Evolutionary conservation across 1,284 basidiomycete species (phyloP).

Genomic region (Cutaneotrichosporon daszewskae): DNA sequence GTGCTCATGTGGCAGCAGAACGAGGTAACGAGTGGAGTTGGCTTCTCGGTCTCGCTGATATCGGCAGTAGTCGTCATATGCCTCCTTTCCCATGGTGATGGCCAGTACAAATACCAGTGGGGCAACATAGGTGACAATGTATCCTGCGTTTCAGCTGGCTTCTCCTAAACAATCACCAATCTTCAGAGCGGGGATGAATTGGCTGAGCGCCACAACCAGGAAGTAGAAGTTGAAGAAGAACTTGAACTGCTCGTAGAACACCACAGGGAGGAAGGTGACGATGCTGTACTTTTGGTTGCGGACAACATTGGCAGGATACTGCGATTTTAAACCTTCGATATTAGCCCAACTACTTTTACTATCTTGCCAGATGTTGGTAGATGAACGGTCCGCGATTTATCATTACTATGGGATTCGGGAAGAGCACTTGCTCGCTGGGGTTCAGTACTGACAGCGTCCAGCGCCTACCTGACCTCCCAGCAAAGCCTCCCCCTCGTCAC

Average conservation of each 20-base stretch:
- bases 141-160: constrained; percentile 56
- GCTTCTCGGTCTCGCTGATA: constrained; percentile 86
- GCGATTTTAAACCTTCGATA: constrained; percentile 23
- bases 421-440: no score
- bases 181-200: constrained; percentile 92
- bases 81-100: constrained; percentile 98
- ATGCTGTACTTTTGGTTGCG: constrained; percentile 98
- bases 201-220: constrained; percentile 88
- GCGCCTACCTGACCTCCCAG: no score
- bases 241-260: constrained; percentile 99
- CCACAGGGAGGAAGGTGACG: constrained; percentile 88
- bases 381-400: not conserved
- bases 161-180: no score
- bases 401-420: no score
- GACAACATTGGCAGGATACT: constrained; percentile 69
- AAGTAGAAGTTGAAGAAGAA: constrained; percentile 99
- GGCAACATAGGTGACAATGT: constrained; percentile 92
- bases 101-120: constrained; percentile 90
- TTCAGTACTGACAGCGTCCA: no score
- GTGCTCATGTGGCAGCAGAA: constrained; percentile 56
- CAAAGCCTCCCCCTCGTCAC: no score
- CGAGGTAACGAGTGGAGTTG: constrained; percentile 85
- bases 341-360: not conserved
- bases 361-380: constrained; percentile 3
- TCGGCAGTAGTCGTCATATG: constrained; percentile 94